A percentile compares a stretch with the other conserved stretches of the same genome.
These are phyloP conservation scores for Calonectria naviculata DNA, from an alignment of 2,329 filamentous ascomycete genomes.

Conservation along the genomic window DNA sequence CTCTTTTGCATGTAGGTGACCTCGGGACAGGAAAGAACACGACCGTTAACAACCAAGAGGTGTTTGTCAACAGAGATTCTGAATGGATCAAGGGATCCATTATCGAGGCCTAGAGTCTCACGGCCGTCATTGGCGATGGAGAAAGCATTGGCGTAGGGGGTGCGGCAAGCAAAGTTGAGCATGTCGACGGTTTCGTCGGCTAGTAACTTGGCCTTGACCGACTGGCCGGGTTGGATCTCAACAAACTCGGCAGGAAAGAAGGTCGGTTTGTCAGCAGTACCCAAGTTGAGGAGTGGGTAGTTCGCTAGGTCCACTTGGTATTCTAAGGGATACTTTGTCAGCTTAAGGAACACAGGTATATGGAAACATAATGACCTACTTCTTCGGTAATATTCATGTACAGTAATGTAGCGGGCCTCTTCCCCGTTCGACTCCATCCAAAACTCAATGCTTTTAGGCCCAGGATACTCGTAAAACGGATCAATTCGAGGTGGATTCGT, in stretches of 20 bases:
- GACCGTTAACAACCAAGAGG: conserved; percentile 78
- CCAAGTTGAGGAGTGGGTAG: conserved; percentile 75
- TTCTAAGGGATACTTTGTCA: conserved; percentile 37
- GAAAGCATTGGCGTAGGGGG: conserved; percentile 72
- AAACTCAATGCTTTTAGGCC: conserved; percentile 47
- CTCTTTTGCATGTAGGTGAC: conserved; percentile 65
- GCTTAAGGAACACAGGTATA: background rate
- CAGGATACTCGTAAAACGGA: conserved; percentile 40
- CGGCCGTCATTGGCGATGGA: conserved; percentile 72
- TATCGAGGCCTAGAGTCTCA: conserved; percentile 66
- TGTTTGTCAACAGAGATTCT: conserved; percentile 69
- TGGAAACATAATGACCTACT: conserved; percentile 48
- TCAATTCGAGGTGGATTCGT: conserved; percentile 38
- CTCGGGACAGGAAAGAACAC: conserved; percentile 71
- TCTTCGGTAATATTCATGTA: conserved; percentile 56
- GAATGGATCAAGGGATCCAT: conserved; percentile 63
- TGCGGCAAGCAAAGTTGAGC: conserved; percentile 78
- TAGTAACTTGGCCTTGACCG: conserved; percentile 68
- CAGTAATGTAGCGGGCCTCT: conserved; percentile 45
- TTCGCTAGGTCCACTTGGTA: conserved; percentile 49
- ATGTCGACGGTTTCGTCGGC: conserved; percentile 73
- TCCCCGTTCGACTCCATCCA: conserved; percentile 40
- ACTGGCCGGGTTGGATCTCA: conserved; percentile 72
- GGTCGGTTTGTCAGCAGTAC: conserved; percentile 64
- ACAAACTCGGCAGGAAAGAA: conserved; percentile 78